Percentiles rank a stretch among this genome's conserved stretches.
These are phyloP conservation scores for Schwanniomyces yamadae DNA, from an alignment of 805 yeast species.

Conservation along the genomic window DNA sequence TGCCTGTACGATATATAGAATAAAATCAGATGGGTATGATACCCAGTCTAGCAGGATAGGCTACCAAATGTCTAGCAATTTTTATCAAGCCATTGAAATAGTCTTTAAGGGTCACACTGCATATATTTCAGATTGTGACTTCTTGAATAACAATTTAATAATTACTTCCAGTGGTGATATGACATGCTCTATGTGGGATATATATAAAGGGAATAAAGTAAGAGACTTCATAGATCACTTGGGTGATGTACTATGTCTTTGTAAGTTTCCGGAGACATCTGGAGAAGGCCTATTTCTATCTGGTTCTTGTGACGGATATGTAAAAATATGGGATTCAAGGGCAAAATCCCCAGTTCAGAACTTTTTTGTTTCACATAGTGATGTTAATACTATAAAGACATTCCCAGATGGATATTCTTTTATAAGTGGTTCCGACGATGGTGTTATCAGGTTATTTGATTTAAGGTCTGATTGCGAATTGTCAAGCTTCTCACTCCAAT, in stretches of 20 bases:
- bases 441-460: conserved; percentile 67
- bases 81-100: conserved; percentile 39
- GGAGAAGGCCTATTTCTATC: conserved; percentile 44
- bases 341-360: conserved; percentile 47
- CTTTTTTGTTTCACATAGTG: conserved; percentile 58
- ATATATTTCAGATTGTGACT: conserved; percentile 73
- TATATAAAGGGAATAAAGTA: conserved; percentile 53
- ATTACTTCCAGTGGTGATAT: conserved; percentile 81
- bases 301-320: conserved; percentile 68
- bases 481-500: conserved; percentile 41
- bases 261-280: conserved; percentile 16
- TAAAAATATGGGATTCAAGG: conserved; percentile 65
- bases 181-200: conserved; percentile 80
- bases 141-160: conserved; percentile 54
- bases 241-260: conserved; percentile 64
- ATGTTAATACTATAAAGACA: conserved; percentile 58
- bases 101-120: conserved; percentile 80
- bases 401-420: conserved; percentile 73
- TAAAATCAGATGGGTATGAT: conserved; percentile 13
- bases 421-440: conserved; percentile 79
- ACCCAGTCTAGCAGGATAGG: neutral
- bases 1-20: conserved; percentile 65
- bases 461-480: conserved; percentile 73
- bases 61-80: conserved; percentile 12
- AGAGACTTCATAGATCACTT: conserved; percentile 63